Evolutionary conservation across 2,329 filamentous ascomycete genomes (phyloP), one percentile per base, ranked within the genome.

Genomic region (Zasmidium cellare): DNA sequence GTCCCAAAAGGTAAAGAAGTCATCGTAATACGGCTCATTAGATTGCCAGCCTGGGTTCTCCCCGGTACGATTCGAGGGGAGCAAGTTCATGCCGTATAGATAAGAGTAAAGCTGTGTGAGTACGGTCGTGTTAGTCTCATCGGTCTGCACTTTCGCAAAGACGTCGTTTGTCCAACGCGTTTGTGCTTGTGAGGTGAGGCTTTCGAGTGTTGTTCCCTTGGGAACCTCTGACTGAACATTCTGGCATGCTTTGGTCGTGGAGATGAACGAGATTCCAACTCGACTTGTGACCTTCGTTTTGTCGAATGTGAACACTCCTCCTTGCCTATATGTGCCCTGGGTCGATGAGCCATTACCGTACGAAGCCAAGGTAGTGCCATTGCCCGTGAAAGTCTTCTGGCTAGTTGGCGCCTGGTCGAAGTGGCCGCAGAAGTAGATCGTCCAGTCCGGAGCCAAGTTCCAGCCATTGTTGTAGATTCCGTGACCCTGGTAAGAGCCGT

Each of bases 1-100:
- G 61, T 78, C 74, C 87, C 87, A 90, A 19, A 88, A 81, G 0
- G 87, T 89, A 67, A 88, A 89, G n/a, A 87, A 82, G 58, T 90
- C 87, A 56, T 87, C 84, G 64, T 88, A 90, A 67, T 89, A 89
- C 1, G 87, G 87, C 70, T 90, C 87, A 0, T 67, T 64, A 1
- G 84, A 86, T 1, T 74, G 69, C 87, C 87, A 90, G 1, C 77
- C 71, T 0, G 87, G 86, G 59, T 89, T 90, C 67, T 90, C 87
- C 0, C 86, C 86, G 0, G 87, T 90, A 63, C 85, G 84, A 67
- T 90, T 88, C 0, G 85, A 86, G 0, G 87, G 87, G 12, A 89
- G 80, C 14, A 89, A 72, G 57, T 84, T 82, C 83, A 88, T 87
- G 62, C 76, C 46, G 66, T 89, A 90, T 18, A 90, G 70, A 0